Evolutionary conservation across 805 yeast species (phyloP), one percentile per base, ranked within the genome.

Genomic region (Naumovozyma castellii): DNA sequence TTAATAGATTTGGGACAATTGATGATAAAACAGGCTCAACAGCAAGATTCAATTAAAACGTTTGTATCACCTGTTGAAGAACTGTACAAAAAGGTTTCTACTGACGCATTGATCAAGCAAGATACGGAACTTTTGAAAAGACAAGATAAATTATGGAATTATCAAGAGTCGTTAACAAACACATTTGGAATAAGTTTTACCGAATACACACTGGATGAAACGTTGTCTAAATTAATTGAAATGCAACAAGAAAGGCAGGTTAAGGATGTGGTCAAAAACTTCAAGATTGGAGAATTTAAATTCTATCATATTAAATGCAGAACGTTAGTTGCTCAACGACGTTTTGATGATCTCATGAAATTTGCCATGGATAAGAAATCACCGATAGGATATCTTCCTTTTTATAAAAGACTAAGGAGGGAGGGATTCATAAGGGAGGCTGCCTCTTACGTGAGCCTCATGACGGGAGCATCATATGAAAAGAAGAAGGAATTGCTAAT

Each of bases 381-480:
- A 0, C 82, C 84, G 0, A 82, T 86, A 32, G 87, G 90, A 0
- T 80, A 79, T 43, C 70, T 68, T 43, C 78, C 81, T 0, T 78
- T 86, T 46, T 82, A 68, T 40, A 64, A 70, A 13, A 72, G 74
- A 30, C 69, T 80, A 30, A 50, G 72, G 32, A 67, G 66, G 40
- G 65, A 71, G 3, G 83, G 78, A 0, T 79, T 80, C 25, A 61
- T 67, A 30, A 64, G 73, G 17, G 78, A 78, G 36, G 84, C 90
- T 1, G 69, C 78, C 0, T 52, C 62, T 15, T 84, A 80, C 49
- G 71, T 86, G 15, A 62, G 67, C 14, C 61, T 75, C 58, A 76
- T 84, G 48, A 42, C 65, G 4, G 61, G 62, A 4, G 45, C 73
- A 33, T 52, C 66, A 4, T 69, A 72, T 45, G 63, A 67, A 4